Evolutionary conservation across 2,329 filamentous ascomycete species (phyloP), one percentile per base, ranked within the genome.

Genomic region (Dichotomopilus funicola): DNA sequence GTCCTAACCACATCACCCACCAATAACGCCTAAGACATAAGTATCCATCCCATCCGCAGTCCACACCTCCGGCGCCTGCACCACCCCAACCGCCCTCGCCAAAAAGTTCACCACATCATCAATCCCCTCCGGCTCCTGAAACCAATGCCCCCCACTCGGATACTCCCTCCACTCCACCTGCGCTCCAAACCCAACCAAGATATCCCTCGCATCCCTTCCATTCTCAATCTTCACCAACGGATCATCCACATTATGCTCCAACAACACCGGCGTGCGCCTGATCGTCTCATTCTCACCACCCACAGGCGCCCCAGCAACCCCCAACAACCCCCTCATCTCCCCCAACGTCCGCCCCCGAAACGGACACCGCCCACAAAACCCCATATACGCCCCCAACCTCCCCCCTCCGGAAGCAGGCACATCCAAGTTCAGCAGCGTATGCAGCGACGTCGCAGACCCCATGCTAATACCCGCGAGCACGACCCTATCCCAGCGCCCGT

Each of bases 391-490:
- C 9, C 61, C 69, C 35, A 72, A 38, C 4, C 62, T 55, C 0
- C 53, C 47, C 1, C 55, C 54, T 0, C 46, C 56, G 6, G 40
- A 56, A 3, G 43, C 50, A 1, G 65, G 66, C 0, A 69, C 43
- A 1, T 62, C 54, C 6, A 75, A 55, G 45, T 69, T 71, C 40
- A 76, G 64, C 1, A 76, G 59, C 3, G 68, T 64, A 40, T 73
- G 70, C 1, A 69, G 63, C 31, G 68, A 65, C 4, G 74, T 74
- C 0, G 75, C 73, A 1, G 67, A 73, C 19, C 75, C 76, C 66
- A 75, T 73, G 53, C 74, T 75, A 51, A 78, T 75, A 0, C 77
- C 75, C 6, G 72, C 72, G 0, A 78, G 62, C 5, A 78, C 66
- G 27, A 79, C 61, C 5, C 63, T 63, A 13, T 75, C 68, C 62